Base-by-base conservation (phyloP, 306 rosid genomes). In the Pyrus betulifolia region DNA sequence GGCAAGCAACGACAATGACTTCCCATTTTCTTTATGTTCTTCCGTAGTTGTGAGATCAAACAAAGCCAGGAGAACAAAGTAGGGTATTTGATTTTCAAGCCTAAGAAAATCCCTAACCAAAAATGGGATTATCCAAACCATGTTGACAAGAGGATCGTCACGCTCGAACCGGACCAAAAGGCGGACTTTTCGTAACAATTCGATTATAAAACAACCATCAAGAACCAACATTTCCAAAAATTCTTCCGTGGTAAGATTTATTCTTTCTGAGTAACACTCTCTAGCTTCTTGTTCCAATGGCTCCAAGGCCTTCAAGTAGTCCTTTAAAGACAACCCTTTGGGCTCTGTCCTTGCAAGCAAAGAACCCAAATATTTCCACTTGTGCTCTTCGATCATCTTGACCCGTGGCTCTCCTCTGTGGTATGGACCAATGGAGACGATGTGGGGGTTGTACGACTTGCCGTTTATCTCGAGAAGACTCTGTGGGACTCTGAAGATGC, bases 1-100 rank as follows among this genome's bases (percentile, higher is more conserved):
- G 1, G 90, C 88, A 0, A 91, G 89, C 33, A 4, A 22, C 5
- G 87, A 68, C 22, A 91, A 63, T 0, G 88, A 49, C 0, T 64
- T 51, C 13, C 68, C 9, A 11, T 74, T 62, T 2, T 22, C 71
- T 45, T 70, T 81, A 59, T n/a, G 40, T 27, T 58, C 74, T 0
- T 83, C 69, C 6, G 33, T 68, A 2, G 75, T 70, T 1, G 88
- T 76, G 12, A 85, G 4, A 8, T 86, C 76, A 30, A 74, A 93
- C 4, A 91, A 49, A 2, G 23, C 42, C 18, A 85, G 70, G 7
- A 93, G 89, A 52, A 93, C 44, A 35, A 85, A 88, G 68, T 69
- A 88, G 0, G 98, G 98, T 14, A 93, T 84, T 65, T 93, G 96
- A 68, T 93, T 93, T 75, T 93, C 96, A 1, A 93, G 89, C 31